Evolutionary conservation across 495 filamentous ascomycete genomes (phyloP).

Genomic region (Haplographium delicatum): DNA sequence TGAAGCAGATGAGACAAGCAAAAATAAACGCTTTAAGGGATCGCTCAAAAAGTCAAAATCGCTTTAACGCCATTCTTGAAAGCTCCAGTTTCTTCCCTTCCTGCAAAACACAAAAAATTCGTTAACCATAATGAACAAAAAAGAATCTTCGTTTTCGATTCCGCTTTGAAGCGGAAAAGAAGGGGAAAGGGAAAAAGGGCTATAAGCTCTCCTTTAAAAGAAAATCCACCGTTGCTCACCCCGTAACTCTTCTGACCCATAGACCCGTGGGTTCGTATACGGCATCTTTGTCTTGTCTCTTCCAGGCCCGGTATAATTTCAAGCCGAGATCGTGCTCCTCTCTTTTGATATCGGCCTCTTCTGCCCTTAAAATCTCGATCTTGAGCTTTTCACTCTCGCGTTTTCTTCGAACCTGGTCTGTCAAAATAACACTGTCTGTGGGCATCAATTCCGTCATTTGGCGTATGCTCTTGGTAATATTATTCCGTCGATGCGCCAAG

Average conservation of each 20-base stretch:
- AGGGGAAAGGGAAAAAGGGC: too few species aligned
- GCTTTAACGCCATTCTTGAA: too few species aligned
- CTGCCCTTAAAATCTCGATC: slow-evolving; percentile 61
- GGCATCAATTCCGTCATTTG: slow-evolving; percentile 66
- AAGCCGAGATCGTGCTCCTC: slow-evolving; percentile 85
- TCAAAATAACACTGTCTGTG: slow-evolving; percentile 42
- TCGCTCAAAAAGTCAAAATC: too few species aligned
- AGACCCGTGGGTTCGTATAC: slow-evolving; percentile 63
- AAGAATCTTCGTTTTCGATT: too few species aligned
- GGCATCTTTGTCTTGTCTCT: slow-evolving; percentile 60
- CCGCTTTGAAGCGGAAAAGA: too few species aligned
- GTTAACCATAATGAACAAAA: too few species aligned
- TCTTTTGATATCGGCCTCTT: slow-evolving; percentile 72
- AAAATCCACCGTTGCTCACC: slow-evolving; percentile 14
- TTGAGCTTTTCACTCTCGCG: slow-evolving; percentile 67
- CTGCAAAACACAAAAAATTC: too few species aligned
- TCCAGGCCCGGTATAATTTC: slow-evolving; percentile 75
- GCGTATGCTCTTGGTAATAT: slow-evolving; percentile 64
- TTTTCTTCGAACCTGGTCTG: slow-evolving; percentile 38
- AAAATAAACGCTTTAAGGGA: too few species aligned
- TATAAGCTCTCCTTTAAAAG: too few species aligned
- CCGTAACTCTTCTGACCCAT: slow-evolving; percentile 72
- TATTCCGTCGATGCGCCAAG: slow-evolving; percentile 60
- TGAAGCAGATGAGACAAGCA: too few species aligned
- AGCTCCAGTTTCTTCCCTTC: too few species aligned